Base-by-base conservation (phyloP, 2,329 filamentous ascomycete genomes). In the Verticillium isaacii region DNA sequence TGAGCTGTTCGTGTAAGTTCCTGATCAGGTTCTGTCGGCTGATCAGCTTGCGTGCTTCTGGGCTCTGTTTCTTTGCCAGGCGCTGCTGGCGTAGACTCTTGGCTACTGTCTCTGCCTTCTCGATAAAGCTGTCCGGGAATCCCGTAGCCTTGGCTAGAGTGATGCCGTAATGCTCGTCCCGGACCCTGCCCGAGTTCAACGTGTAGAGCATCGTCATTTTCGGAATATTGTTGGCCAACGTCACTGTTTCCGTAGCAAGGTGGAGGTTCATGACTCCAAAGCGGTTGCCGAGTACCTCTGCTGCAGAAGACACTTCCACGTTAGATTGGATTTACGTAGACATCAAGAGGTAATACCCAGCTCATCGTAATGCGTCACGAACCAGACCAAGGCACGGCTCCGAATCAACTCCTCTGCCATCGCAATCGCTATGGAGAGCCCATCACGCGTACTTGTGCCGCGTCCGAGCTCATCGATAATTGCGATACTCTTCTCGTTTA, bases 391-490 rank as follows among this genome's bases (percentile, higher is more conserved):
- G 0, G 93, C 89, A 63, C 86, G 83, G 67, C 87, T 95, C 63
- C 93, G 85, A 5, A 97, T 84, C 3, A 99, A 80, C 0, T 91
- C 91, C 77, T 98, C 95, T 0, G 93, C 89, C 70, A 98, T 93
- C 2, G 93, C 91, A 57, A 97, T 82, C 1, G 95, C 92, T 69
- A 99, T 96, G 0, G 92, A 89, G 1, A 98, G 78, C 0, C 95
- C 95, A 70, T 99, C 95, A 29, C 88, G 84, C 0, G 91, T 94
- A 71, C 92, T 95, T 0, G 95, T 99, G 1, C 93, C 94, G 32
- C 95, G 85, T 0, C 95, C 94, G 3, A 99, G 84, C 71, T 99
- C 95, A 68, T 99, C 95, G 58, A 99, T 86, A 57, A 99, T 90
- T 2, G 89, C 87, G 68, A 97, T 81, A 67, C 91, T 94, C 57